phyloP scores from a whole-genome alignment of 108 stramenopile species.

The Tribonema minus region DNA sequence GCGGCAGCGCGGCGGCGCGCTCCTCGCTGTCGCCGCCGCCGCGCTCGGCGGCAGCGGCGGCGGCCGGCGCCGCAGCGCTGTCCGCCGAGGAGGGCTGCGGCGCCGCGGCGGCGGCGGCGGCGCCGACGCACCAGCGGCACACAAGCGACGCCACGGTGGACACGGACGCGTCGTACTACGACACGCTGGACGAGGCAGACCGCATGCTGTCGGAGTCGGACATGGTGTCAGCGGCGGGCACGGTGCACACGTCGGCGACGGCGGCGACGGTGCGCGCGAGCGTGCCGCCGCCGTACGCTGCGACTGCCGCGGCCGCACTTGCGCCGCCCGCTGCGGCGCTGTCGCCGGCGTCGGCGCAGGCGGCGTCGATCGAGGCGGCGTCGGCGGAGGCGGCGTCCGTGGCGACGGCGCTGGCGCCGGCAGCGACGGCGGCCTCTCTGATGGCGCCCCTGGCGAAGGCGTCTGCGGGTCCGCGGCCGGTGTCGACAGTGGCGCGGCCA shows the following conservation, averaged over 20 bases:
- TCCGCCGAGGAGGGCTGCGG: slow-evolving; percentile 7
- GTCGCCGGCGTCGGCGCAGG: neutral
- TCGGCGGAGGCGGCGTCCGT: neutral
- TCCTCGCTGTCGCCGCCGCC: neutral
- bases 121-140: neutral
- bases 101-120: neutral
- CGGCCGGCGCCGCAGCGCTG: neutral
- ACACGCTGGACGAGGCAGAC: no score
- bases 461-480: neutral
- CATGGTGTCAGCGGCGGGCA: neutral
- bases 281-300: neutral
- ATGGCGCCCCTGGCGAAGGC: neutral
- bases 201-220: neutral
- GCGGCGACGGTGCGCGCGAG: neutral
- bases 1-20: neutral
- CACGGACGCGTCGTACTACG: neutral
- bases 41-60: neutral
- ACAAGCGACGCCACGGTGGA: no score
- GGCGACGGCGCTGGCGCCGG: neutral
- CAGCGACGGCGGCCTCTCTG: neutral
- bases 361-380: neutral
- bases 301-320: neutral
- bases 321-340: neutral
- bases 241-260: neutral
- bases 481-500: neutral